Percentiles rank a stretch among this genome's conserved stretches.
These are phyloP conservation scores for Kalaharituber pfeilii DNA, from an alignment of 2,329 filamentous ascomycete genomes.

Conservation along the genomic window DNA sequence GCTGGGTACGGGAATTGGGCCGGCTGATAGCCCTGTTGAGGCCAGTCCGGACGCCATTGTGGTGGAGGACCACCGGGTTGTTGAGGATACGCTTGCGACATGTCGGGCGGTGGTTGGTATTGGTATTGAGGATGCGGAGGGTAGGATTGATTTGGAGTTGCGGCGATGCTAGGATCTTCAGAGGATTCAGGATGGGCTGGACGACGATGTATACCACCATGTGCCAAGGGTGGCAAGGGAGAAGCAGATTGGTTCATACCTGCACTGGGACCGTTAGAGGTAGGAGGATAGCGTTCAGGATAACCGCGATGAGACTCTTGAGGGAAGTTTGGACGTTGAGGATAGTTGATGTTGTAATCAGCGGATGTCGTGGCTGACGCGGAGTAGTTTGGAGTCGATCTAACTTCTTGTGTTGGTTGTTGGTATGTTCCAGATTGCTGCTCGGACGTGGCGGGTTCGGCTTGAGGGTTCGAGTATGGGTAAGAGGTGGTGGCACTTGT, in stretches of 20 bases:
- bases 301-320: constrained; percentile 60
- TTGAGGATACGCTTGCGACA: constrained; percentile 59
- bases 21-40: constrained; percentile 39
- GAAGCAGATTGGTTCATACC: constrained; percentile 70
- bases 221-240: constrained; percentile 14
- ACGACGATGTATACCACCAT: constrained; percentile 28
- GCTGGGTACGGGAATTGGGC: constrained; percentile 27
- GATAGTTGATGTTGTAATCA: constrained; percentile 49
- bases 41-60: constrained; percentile 60
- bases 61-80: constrained; percentile 42
- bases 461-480: constrained; percentile 49
- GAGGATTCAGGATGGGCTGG: constrained; percentile 94
- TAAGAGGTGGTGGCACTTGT: constrained; percentile 26
- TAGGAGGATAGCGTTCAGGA: constrained; percentile 40
- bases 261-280: constrained; percentile 56
- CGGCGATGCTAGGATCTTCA: constrained; percentile 91
- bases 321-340: constrained; percentile 47
- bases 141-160: constrained; percentile 81
- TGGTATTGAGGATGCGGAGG: constrained; percentile 55
- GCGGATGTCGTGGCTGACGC: constrained; percentile 68
- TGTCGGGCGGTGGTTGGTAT: constrained; percentile 75
- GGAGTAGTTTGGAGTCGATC: constrained; percentile 49
- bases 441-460: constrained; percentile 73
- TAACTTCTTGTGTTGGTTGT: constrained; percentile 62
- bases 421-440: constrained; percentile 75